phyloP scores from a whole-genome alignment of 768 basidiomycete genomes.

The Pleurotus sapidus region DNA sequence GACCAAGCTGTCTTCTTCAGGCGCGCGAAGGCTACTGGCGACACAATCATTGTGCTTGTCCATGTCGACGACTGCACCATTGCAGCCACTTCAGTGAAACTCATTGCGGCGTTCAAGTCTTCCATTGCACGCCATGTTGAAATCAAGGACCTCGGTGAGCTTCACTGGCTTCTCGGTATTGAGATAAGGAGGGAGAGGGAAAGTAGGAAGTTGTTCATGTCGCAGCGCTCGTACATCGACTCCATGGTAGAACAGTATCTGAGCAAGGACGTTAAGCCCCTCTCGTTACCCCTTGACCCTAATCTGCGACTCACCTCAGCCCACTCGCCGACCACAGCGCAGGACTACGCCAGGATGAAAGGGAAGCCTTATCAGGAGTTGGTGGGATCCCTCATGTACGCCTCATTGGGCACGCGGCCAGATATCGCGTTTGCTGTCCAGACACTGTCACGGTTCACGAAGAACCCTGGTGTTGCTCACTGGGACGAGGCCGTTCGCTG shows the following conservation, averaged over 20 bases:
- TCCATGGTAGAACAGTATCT: constrained; percentile 21
- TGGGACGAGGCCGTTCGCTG: constrained; percentile 10
- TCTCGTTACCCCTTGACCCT: constrained; percentile 23
- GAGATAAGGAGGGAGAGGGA: constrained; percentile 14
- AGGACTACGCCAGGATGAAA: constrained; percentile 18
- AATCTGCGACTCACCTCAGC: constrained; percentile 11
- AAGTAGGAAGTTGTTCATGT: constrained; percentile 17
- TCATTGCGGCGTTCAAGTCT: constrained; percentile 17
- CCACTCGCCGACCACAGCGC: constrained; percentile 17
- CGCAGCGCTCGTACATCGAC: constrained; percentile 30
- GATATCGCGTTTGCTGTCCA: constrained; percentile 23
- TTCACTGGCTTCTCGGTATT: constrained; percentile 28
- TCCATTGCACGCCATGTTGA: constrained; percentile 16
- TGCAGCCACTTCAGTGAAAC: constrained; percentile 6
- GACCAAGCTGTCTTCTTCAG: constrained; percentile 24
- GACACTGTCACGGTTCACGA: constrained; percentile 23
- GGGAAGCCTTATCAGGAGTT: constrained; percentile 23
- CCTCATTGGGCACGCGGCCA: constrained; percentile 20
- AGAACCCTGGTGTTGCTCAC: constrained; percentile 22
- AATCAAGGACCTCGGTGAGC: constrained; percentile 23
- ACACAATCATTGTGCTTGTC: constrained; percentile 18
- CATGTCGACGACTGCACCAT: constrained; percentile 32
- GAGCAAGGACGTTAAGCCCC: constrained; percentile 21
- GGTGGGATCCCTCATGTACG: constrained; percentile 31
- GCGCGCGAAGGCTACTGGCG: constrained; percentile 15